Conservation (phyloP, 352 stramenopile species). For the Pythium biforme region DNA sequence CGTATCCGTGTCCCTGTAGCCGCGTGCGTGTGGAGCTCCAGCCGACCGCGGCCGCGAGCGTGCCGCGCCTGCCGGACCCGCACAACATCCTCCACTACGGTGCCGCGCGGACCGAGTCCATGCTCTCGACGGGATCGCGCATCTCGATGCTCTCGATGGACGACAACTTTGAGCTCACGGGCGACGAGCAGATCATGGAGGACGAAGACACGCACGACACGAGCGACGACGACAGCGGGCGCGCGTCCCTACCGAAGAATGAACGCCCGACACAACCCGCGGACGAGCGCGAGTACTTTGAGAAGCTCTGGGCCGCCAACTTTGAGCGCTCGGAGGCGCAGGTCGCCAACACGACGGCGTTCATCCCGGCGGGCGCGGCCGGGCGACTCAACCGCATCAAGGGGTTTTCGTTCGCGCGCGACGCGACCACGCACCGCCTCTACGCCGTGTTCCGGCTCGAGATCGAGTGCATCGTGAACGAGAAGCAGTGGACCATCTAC, state of each 20-base stretch:
- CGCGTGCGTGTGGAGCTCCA: constrained; percentile 56
- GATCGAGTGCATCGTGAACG: constrained; percentile 82
- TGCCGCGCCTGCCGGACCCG: constrained; percentile 75
- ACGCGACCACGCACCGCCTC: constrained; percentile 59
- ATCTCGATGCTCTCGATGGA: constrained; percentile 73
- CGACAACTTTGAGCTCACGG: constrained; percentile 49
- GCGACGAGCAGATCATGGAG: constrained; percentile 25
- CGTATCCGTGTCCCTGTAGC: neutral
- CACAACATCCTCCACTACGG: constrained; percentile 73
- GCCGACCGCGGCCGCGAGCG: constrained; percentile 34
- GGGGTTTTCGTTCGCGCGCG: constrained; percentile 72
- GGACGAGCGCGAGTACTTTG: constrained; percentile 81
- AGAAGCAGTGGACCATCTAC: constrained; percentile 89
- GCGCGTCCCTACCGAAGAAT: constrained; percentile 57
- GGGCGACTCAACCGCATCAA: constrained; percentile 80
- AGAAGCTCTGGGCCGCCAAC: constrained; percentile 77
- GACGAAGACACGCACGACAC: constrained; percentile 35
- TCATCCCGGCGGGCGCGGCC: constrained; percentile 61
- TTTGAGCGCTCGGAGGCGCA: constrained; percentile 79
- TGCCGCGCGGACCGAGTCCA: constrained; percentile 24
- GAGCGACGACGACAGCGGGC: constrained; percentile 27
- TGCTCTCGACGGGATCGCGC: constrained; percentile 33
- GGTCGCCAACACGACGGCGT: constrained; percentile 62
- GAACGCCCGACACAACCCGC: constrained; percentile 68
- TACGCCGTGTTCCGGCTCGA: constrained; percentile 84